Evolutionary conservation across 1,284 basidiomycete species (phyloP).

Genomic region (Lignosus rhinocerotis): DNA sequence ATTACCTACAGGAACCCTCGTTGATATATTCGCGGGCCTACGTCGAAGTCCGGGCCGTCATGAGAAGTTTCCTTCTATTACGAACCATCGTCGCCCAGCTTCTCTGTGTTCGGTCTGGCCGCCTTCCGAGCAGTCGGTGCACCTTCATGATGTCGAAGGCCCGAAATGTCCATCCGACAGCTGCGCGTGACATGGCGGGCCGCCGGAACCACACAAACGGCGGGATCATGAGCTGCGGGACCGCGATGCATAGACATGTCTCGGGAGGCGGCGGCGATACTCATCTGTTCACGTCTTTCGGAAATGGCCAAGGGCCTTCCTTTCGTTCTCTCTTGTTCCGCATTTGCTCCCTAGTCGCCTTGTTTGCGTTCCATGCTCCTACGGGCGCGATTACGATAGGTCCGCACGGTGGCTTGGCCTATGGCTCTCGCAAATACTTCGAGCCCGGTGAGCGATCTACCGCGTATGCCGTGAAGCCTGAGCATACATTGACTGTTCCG

Average conservation of each 20-base stretch:
- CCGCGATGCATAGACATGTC: neutral
- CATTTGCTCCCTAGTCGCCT: constrained; percentile 5
- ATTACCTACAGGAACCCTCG: neutral
- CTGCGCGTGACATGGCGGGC: too few relatives aligned
- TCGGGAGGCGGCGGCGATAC: neutral
- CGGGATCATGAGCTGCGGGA: too few relatives aligned
- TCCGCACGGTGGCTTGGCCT: constrained; percentile 21
- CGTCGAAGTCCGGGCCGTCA: too few relatives aligned
- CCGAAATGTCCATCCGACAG: too few relatives aligned
- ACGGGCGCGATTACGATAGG: constrained; percentile 27
- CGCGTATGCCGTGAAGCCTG: neutral
- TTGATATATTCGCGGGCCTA: neutral
- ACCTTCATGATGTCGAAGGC: too few relatives aligned
- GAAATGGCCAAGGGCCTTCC: neutral
- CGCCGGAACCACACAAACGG: too few relatives aligned
- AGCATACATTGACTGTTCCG: neutral
- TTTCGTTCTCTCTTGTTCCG: constrained; percentile 2
- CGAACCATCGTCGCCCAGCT: too few relatives aligned
- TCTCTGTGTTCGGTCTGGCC: too few relatives aligned
- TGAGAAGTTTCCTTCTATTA: too few relatives aligned
- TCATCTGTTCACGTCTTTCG: neutral
- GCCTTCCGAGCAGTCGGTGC: too few relatives aligned
- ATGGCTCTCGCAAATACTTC: constrained; percentile 26
- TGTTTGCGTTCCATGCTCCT: constrained; percentile 20
- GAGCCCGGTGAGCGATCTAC: constrained; percentile 19